These are phyloP conservation scores for Tephrocybe sp. DNA, from an alignment of 768 basidiomycete species.

Conservation along the genomic window DNA sequence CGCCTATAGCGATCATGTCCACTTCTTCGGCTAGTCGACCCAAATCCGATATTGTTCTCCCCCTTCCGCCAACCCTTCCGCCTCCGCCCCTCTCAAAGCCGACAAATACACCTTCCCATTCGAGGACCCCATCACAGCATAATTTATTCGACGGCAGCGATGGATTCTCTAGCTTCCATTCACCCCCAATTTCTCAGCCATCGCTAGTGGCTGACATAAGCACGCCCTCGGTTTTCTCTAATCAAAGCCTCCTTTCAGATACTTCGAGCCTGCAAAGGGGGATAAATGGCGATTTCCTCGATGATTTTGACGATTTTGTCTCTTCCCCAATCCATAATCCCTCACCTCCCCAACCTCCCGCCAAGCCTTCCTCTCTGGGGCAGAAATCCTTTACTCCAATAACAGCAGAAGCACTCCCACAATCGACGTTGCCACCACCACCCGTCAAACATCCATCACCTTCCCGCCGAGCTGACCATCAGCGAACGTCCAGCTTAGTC, in stretches of 20 bases:
- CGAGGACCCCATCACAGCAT: conserved; percentile 23
- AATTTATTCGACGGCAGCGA: conserved; percentile 35
- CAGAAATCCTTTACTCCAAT: conserved; percentile 7
- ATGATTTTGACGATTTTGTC: conserved; percentile 31
- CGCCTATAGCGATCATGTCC: conserved; percentile 32
- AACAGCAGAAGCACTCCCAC: not conserved
- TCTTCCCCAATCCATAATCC: conserved; percentile 41
- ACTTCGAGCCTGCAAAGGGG: conserved; percentile 16
- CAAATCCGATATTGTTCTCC: conserved; percentile 19
- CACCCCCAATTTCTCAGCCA: conserved; percentile 23
- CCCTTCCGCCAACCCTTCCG: conserved; percentile 23
- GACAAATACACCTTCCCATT: conserved; percentile 25
- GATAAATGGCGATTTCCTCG: conserved; percentile 14
- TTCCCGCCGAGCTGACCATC: conserved; percentile 42
- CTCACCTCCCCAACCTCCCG: conserved; percentile 43
- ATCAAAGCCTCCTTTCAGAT: conserved; percentile 14
- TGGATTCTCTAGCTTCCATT: conserved; percentile 53
- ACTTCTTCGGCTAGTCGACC: conserved; percentile 18
- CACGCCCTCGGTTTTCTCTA: conserved; percentile 22
- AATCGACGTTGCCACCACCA: conserved; percentile 5
- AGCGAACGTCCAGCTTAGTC: conserved; percentile 56
- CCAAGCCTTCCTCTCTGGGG: conserved; percentile 24
- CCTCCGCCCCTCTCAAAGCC: conserved; percentile 21
- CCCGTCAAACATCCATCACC: conserved; percentile 14
- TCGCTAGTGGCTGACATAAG: conserved; percentile 18